Percentiles rank a stretch among this genome's conserved stretches.
phyloP scores from a whole-genome alignment of 768 basidiomycete genomes.

The Floccularia luteovirens region DNA sequence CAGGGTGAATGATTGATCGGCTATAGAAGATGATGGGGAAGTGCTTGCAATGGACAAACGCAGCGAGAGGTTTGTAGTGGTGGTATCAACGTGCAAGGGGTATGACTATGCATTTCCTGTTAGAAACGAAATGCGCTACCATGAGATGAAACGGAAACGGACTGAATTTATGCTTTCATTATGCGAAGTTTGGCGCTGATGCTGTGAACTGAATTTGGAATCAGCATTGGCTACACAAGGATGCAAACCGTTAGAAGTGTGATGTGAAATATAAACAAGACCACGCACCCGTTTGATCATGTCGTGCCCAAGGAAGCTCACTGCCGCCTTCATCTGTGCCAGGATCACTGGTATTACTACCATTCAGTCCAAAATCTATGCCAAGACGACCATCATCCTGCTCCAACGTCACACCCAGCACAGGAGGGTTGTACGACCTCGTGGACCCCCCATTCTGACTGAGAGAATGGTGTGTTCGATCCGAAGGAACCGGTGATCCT shows the following conservation, averaged over 20 bases:
- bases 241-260: slow-evolving; percentile 5
- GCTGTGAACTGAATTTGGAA: slow-evolving; percentile 12
- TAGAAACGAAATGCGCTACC: neutral
- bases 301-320: slow-evolving; percentile 52
- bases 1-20: slow-evolving; percentile 20
- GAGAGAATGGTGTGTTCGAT: slow-evolving; percentile 12
- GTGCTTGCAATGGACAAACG: slow-evolving; percentile 33
- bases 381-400: slow-evolving; percentile 50
- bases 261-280: slow-evolving; percentile 16
- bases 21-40: slow-evolving; percentile 32
- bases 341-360: slow-evolving; percentile 26
- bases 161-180: slow-evolving; percentile 16
- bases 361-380: slow-evolving; percentile 40
- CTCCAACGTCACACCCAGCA: slow-evolving; percentile 36
- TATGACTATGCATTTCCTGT: slow-evolving; percentile 19
- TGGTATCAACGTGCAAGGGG: slow-evolving; percentile 56
- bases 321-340: slow-evolving; percentile 41
- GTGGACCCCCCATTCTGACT: slow-evolving; percentile 15
- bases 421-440: slow-evolving; percentile 21
- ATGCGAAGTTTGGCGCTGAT: slow-evolving; percentile 19
- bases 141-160: slow-evolving; percentile 6
- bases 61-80: slow-evolving; percentile 28
- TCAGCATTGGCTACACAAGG: slow-evolving; percentile 1
- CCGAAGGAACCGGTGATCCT: slow-evolving; percentile 18
- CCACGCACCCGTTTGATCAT: slow-evolving; percentile 36